Percentiles rank a stretch among this genome's conserved stretches.
These are phyloP conservation scores for Coniferiporia weirii DNA, from an alignment of 1,284 basidiomycete genomes.

Conservation along the genomic window DNA sequence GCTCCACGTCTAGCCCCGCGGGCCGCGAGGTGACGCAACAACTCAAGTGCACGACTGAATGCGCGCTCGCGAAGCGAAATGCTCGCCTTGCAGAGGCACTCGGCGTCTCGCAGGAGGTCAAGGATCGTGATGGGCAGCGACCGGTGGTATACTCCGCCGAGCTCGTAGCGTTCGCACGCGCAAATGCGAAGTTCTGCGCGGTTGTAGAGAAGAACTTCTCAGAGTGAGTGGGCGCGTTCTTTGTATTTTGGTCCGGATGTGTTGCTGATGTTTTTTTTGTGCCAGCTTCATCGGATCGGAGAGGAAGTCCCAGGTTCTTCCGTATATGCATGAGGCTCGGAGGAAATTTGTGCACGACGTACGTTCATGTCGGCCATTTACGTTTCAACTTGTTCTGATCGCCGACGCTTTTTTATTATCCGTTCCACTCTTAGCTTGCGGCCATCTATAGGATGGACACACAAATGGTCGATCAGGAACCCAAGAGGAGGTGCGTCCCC, in stretches of 20 bases:
- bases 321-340: conserved; percentile 74
- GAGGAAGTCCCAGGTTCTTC: conserved; percentile 68
- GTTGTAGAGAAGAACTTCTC: conserved; percentile 75
- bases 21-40: conserved; percentile 34
- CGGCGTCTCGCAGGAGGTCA: conserved; percentile 59
- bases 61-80: conserved; percentile 78
- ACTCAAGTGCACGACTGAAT: conserved; percentile 80
- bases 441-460: conserved; percentile 75
- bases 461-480: conserved; percentile 82
- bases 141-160: conserved; percentile 58
- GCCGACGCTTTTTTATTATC: neutral
- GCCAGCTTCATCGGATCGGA: conserved; percentile 63
- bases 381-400: neutral
- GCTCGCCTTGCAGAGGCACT: conserved; percentile 82
- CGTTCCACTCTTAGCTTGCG: conserved; percentile 47
- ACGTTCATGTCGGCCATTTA: conserved; percentile 25
- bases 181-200: conserved; percentile 62
- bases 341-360: conserved; percentile 77
- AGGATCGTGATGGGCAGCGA: conserved; percentile 25
- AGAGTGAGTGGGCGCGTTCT: conserved; percentile 47
- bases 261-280: neutral
- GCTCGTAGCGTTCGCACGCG: conserved; percentile 51
- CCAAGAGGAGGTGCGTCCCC: conserved; percentile 43
- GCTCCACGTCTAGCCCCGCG: conserved; percentile 41
- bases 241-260: neutral